Evolutionary conservation across 805 yeast species (phyloP), one percentile per base, ranked within the genome.

Genomic region (Hanseniaspora singularis): DNA sequence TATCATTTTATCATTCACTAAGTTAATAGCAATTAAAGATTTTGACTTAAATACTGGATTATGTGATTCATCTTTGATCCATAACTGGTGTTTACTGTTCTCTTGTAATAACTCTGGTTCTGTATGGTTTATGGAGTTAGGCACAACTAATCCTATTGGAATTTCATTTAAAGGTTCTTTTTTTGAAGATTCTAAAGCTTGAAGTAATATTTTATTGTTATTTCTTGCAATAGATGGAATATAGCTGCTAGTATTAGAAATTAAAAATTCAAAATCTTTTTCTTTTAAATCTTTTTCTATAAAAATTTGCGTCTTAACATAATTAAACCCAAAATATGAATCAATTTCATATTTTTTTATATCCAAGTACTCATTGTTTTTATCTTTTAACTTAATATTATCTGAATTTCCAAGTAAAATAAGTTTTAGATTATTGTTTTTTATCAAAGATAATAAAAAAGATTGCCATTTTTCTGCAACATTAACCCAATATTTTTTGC

Each of bases 51-150:
- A 54, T 24, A 54, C 43, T 15, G 49, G 50, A 18, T 43, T 38
- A 3, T 59, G 56, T 2, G 49, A 27, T 40, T 73, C 76, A 16
- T 52, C 44, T 49, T 72, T 69, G 5, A 63, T 55, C 86, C 86
- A 80, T 33, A 75, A 50, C 48, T 79, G 79, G 50, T 64, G 64
- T 5, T 56, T 53, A 0, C 55, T 46, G 23, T 67, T 63, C 42
- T 57, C 56, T 18, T 59, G 57, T 1, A 67, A 49, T 9, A 75
- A 55, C 11, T 53, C 53, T 0, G 81, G 79, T 1, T 51, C 39
- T 0, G 56, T 49, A 0, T 53, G 46, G 2, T 54, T 44, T 37
- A 57, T 54, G 0, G 56, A 53, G 3, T 57, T 59, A 47, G 63
- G 64, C 2, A 68, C 54, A 0, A 63, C 53, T 36, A 58, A 66